Evolutionary conservation across 352 stramenopile genomes (phyloP).

Genomic region (Elongisporangium anandrum): DNA sequence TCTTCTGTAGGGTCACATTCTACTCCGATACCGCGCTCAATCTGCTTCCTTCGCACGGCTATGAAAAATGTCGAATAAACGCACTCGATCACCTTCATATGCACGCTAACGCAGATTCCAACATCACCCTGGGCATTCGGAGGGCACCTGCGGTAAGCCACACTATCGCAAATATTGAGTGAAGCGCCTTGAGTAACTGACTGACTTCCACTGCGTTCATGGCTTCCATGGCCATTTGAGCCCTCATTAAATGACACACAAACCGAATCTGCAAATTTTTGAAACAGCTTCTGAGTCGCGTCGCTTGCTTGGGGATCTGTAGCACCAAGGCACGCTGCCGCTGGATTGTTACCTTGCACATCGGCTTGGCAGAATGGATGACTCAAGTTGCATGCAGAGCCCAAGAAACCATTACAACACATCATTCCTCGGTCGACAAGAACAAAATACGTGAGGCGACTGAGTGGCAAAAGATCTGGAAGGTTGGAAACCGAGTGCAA

Average conservation of each 20-base stretch:
- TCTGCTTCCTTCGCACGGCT: neutral
- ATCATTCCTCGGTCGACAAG: slow-evolving; percentile 10
- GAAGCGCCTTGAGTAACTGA: no score
- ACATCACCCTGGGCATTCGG: neutral
- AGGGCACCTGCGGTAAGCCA: neutral
- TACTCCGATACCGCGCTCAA: neutral
- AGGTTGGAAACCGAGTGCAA: slow-evolving; percentile 8
- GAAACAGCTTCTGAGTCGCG: neutral
- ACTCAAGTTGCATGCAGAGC: neutral
- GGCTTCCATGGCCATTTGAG: no score
- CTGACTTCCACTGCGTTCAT: no score
- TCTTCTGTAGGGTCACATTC: neutral
- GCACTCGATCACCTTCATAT: neutral
- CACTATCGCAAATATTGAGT: neutral
- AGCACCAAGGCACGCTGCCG: neutral
- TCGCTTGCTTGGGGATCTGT: neutral
- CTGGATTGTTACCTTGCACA: neutral
- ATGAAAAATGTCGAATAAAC: neutral
- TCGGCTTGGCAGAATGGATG: neutral
- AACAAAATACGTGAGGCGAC: slow-evolving; percentile 14
- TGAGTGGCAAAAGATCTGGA: slow-evolving; percentile 18
- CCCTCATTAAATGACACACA: no score
- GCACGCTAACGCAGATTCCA: neutral
- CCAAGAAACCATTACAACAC: slow-evolving; percentile 32
- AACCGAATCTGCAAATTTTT: no score